Conservation (phyloP, 345 rosid genomes). For the Isatis tinctoria region DNA sequence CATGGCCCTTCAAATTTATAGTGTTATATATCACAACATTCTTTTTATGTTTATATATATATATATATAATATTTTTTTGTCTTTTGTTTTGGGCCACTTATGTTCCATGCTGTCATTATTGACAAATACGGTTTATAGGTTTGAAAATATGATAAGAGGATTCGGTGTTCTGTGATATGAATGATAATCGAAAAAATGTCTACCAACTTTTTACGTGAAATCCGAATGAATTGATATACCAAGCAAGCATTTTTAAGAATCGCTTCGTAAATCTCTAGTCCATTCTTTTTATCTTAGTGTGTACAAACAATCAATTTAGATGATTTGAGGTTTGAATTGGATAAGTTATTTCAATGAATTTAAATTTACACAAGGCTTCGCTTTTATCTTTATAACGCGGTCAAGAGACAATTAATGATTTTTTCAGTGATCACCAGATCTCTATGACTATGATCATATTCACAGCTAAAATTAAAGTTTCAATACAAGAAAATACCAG, state of each 20-base stretch:
- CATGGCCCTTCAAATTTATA: constrained; percentile 19
- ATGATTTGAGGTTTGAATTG: neutral
- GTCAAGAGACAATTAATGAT: too few relatives aligned
- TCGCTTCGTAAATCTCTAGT: neutral
- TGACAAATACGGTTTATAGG: neutral
- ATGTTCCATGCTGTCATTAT: constrained; percentile 20
- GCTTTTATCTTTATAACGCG: too few relatives aligned
- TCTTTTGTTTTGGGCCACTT: neutral
- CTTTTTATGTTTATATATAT: constrained; percentile 3
- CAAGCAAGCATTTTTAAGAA: neutral
- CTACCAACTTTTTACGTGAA: neutral
- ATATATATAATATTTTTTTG: too few relatives aligned
- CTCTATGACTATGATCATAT: too few relatives aligned
- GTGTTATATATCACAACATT: constrained; percentile 16
- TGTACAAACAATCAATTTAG: neutral
- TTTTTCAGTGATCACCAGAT: too few relatives aligned
- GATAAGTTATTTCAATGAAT: neutral
- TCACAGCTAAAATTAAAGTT: too few relatives aligned
- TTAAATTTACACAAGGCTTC: neutral
- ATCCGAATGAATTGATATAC: neutral
- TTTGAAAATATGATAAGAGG: neutral
- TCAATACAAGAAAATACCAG: too few relatives aligned
- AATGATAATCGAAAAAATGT: neutral
- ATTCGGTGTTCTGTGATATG: neutral
- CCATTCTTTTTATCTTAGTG: neutral